Evolutionary conservation across 164 flowering plant genomes (phyloP), one percentile per base, ranked within the genome.

Genomic region (Umbilicus rupestris): DNA sequence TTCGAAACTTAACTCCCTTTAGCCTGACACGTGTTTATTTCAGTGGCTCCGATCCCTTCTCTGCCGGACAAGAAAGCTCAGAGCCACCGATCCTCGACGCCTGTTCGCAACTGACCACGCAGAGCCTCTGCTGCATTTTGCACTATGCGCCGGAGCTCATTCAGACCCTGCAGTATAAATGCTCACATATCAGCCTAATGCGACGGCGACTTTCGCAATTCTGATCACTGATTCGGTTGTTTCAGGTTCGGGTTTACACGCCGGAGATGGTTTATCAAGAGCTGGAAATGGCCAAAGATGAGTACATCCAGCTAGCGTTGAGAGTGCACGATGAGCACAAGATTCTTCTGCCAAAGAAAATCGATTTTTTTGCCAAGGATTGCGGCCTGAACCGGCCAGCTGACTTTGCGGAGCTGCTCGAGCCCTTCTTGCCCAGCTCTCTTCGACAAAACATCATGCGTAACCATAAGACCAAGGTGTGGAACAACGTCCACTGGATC

Each of bases 131-230:
- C 52, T 82, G 29, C 70, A 78, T 33, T 81, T 86, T 70, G 82
- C 85, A 33, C 87, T 84, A 11, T 77, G 79, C 39, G 75, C 69
- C 19, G 87, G 90, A 71, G 69, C 78, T 64, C 73, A 71, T 50
- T 85, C 86, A 49, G 90, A 85, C 78, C 85, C 90, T 66, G 77
- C 74, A 74, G 90, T 85, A 82, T n/a, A 15, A 7, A 47, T 65
- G 22, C 22, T 17, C 66, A 14, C 2, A 44, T 16, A 47, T 37
- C 68, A 15, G 37, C 0, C 37, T 35, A 1, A 35, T 35, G 37
- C 37, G n/a, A n/a, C n/a, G n/a, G n/a, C n/a, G n/a, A n/a, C n/a
- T n/a, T n/a, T n/a, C n/a, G n/a, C n/a, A n/a, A n/a, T n/a, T n/a
- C n/a, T n/a, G n/a, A 35, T 35, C 37, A 35, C 37, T 35, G 3